Conservation (phyloP, 2,329 filamentous ascomycete genomes). For the Sporothrix inflata region DNA sequence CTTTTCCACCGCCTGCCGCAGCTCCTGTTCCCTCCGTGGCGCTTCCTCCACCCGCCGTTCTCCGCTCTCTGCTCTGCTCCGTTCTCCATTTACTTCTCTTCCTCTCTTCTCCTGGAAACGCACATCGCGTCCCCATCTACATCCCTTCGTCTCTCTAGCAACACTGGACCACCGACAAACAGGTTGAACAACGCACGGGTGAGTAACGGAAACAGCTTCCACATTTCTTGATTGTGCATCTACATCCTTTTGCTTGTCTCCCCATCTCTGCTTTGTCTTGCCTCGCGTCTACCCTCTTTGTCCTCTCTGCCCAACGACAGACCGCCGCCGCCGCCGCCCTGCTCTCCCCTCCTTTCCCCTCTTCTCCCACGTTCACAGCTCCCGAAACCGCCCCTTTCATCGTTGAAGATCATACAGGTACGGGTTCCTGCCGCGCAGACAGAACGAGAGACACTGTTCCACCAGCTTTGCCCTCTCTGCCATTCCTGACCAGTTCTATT, state of each 20-base stretch:
- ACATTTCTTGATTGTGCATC: neutral
- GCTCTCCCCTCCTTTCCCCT: neutral
- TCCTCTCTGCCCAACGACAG: neutral
- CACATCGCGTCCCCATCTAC: neutral
- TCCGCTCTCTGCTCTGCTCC: neutral
- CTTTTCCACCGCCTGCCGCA: neutral
- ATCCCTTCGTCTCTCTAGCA: neutral
- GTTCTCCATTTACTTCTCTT: slow-evolving; percentile 1
- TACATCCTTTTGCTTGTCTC: neutral
- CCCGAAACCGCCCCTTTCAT: slow-evolving; percentile 25
- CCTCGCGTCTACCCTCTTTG: neutral
- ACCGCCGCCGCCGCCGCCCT: neutral
- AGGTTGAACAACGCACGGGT: neutral
- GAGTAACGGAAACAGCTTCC: neutral
- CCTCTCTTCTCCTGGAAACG: neutral
- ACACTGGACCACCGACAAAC: neutral
- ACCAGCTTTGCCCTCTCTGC: neutral
- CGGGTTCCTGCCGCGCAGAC: slow-evolving; percentile 21
- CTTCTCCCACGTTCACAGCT: neutral
- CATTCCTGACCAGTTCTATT: neutral
- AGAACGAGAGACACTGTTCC: neutral
- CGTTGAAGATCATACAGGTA: slow-evolving; percentile 35
- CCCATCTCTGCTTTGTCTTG: neutral
- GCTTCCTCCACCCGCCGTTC: neutral
- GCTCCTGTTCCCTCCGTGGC: neutral